A percentile compares a stretch with the other conserved stretches of the same genome.
Evolutionary conservation across 495 filamentous ascomycete species (phyloP).

Genomic region (Tuber aestivum): DNA sequence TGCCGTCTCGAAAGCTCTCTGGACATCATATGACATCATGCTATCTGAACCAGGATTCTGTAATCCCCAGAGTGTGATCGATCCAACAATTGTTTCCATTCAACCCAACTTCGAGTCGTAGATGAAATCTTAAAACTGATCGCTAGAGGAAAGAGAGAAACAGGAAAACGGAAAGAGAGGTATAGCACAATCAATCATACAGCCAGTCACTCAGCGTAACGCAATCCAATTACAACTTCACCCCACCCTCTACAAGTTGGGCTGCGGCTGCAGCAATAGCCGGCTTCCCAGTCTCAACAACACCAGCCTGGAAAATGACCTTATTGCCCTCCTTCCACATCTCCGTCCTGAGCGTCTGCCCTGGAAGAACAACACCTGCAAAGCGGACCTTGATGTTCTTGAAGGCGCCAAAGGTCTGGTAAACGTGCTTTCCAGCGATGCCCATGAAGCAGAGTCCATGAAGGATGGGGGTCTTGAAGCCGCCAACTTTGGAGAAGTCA

Average conservation of each 20-base stretch:
- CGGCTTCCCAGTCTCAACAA: constrained; percentile 93
- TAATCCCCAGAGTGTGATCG: not conserved
- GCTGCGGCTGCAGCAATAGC: constrained; percentile 82
- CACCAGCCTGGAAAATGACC: constrained; percentile 86
- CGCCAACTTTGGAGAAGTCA: constrained; percentile 86
- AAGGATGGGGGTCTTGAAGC: constrained; percentile 90
- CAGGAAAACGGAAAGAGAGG: not conserved
- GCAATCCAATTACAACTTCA: constrained; percentile 54
- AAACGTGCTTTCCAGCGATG: constrained; percentile 81
- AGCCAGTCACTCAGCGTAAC: not conserved
- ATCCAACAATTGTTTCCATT: not conserved
- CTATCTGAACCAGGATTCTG: not conserved
- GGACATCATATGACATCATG: not conserved
- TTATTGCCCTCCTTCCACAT: constrained; percentile 95
- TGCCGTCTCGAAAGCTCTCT: not conserved
- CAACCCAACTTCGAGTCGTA: not conserved
- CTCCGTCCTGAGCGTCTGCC: constrained; percentile 90
- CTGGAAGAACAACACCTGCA: constrained; percentile 84
- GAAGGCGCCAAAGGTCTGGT: constrained; percentile 73
- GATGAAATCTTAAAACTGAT: not conserved
- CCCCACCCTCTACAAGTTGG: constrained; percentile 61
- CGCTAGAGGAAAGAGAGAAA: not conserved
- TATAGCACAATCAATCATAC: not conserved
- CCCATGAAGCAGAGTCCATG: constrained; percentile 97
- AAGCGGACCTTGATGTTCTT: constrained; percentile 97